Base-by-base conservation (phyloP, 2,329 filamentous ascomycete genomes). In the Ophiostoma montium region DNA sequence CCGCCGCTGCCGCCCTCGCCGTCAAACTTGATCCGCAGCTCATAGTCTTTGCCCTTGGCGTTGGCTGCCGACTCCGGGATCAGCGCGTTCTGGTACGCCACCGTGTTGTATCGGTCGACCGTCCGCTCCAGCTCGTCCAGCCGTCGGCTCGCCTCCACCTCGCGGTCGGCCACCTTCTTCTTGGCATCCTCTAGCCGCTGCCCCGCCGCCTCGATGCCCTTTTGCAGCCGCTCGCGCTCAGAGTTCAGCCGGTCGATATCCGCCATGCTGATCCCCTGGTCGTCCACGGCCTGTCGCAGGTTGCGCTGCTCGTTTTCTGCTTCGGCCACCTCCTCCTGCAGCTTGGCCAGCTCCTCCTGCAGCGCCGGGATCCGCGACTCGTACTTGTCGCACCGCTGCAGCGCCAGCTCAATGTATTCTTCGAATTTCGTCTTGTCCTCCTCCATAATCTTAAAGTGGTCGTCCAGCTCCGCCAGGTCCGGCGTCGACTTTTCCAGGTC, bases 191-290 rank as follows among this genome's bases (percentile, higher is more conserved):
- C 89, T 0, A 95, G 71, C 47, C 86, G 76, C 49, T 77, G 72
- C 6, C 78, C 74, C 0, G 86, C 84, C 2, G 81, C 76, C 58
- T 95, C 87, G 41, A 95, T 82, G 38, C 82, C 85, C 58, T 84
- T 89, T 56, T 94, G 86, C n/a, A 98, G 75, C 43, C 92, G 81
- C 60, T 98, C 92, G 48, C 89, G 82, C 64, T 98, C 92, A 33
- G 86, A 82, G 57, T 88, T 95, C 90, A 98, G 95, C 64, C 92
- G 87, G 73, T 98, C 92, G 61, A 98, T 96, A 74, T 98, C 92
- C 67, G 92, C 85, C 67, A 95, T 94, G 59, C 88, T 94, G 62
- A 98, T 89, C 2, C 92, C 92, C 61, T 94, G 87, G 57, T 84
- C 82, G 64, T 96, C 92, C 27, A 98, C 88, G 30, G 84, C 81